Evolutionary conservation across 1,284 basidiomycete species (phyloP).

Genomic region (Microbotryomycetes sp.): DNA sequence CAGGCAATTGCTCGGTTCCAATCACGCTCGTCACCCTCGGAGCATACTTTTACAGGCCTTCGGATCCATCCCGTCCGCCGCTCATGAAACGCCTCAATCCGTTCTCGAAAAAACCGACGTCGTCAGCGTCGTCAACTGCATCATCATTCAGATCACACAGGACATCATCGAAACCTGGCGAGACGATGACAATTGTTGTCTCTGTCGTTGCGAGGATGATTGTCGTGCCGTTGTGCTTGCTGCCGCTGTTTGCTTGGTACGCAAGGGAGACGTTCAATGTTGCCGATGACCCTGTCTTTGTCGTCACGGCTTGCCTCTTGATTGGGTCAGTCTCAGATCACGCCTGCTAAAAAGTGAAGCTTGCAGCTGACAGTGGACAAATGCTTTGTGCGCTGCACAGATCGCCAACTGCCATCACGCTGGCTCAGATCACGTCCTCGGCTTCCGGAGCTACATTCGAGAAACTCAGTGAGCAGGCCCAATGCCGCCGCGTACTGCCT

Average conservation of each 20-base stretch:
- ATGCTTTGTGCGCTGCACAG: slow-evolving; percentile 3
- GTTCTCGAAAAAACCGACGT: neutral
- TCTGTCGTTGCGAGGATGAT: slow-evolving; percentile 40
- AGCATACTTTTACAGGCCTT: slow-evolving; percentile 35
- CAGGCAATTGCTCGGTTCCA: slow-evolving; percentile 44
- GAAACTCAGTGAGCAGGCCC: slow-evolving; percentile 9
- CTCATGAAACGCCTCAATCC: slow-evolving; percentile 2
- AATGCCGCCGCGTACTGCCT: no score
- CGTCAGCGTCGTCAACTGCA: neutral
- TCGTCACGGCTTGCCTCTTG: slow-evolving; percentile 32
- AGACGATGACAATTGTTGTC: slow-evolving; percentile 37
- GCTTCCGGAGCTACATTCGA: slow-evolving; percentile 16
- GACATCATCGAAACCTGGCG: neutral
- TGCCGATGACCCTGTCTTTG: slow-evolving; percentile 35
- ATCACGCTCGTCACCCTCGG: slow-evolving; percentile 45
- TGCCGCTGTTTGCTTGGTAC: slow-evolving; percentile 38
- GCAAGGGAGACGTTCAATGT: slow-evolving; percentile 30
- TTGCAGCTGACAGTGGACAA: neutral
- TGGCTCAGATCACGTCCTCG: slow-evolving; percentile 33
- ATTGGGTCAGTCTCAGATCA: slow-evolving; percentile 23
- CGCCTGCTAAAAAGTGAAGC: neutral
- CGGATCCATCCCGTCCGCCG: slow-evolving; percentile 3
- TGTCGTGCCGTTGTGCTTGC: slow-evolving; percentile 39
- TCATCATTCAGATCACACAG: neutral
- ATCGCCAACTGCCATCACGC: slow-evolving; percentile 34